phyloP scores from a whole-genome alignment of 2,329 filamentous ascomycete species.

The Fusarium sp. region DNA sequence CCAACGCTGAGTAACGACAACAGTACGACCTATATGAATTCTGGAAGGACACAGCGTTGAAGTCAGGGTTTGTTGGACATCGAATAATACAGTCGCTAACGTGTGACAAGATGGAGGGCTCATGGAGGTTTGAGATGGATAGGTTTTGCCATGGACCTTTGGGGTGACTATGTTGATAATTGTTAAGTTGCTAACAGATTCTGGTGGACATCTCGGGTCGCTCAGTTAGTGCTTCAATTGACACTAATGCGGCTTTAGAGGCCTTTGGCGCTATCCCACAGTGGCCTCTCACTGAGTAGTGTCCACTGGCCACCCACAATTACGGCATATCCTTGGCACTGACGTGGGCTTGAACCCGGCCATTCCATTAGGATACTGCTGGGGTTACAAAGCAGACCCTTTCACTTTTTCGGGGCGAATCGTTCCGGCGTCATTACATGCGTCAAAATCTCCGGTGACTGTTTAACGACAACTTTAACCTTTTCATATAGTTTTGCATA shows the following conservation, averaged over 20 bases:
- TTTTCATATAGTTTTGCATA: conserved; percentile 10
- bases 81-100: conserved; percentile 34
- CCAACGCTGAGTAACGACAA: conserved; percentile 24
- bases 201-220: accelerated
- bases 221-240: not conserved
- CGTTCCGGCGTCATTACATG: conserved; percentile 41
- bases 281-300: conserved; percentile 29
- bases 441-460: conserved; percentile 42
- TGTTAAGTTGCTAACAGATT: conserved; percentile 4
- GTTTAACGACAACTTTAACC: conserved; percentile 23
- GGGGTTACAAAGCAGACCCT: conserved; percentile 35
- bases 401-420: conserved; percentile 34
- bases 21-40: conserved; percentile 25
- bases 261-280: conserved; percentile 18
- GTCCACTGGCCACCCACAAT: conserved; percentile 30
- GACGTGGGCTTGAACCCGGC: conserved; percentile 32
- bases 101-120: conserved; percentile 44
- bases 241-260: conserved; percentile 18
- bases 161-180: conserved; percentile 17
- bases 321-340: conserved; percentile 40
- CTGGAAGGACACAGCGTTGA: conserved; percentile 36
- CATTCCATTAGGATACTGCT: conserved; percentile 17
- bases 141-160: conserved; percentile 44
- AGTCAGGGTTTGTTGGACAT: conserved; percentile 38
- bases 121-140: conserved; percentile 46